These are phyloP conservation scores for Pezicula radicicola DNA, from an alignment of 2,329 filamentous ascomycete species.

Conservation along the genomic window DNA sequence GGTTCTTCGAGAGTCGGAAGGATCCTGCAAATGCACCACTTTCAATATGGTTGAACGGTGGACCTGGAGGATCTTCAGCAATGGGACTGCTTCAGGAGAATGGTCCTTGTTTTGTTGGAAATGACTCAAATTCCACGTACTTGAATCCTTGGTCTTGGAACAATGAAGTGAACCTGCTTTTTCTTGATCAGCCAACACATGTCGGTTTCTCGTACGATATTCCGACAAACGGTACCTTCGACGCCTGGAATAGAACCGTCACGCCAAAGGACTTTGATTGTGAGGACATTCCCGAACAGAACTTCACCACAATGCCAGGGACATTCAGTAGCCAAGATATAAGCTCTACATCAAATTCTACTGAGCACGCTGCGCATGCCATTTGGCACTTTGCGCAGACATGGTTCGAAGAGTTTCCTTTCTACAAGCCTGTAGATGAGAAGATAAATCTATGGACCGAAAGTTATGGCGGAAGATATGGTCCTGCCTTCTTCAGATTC, in stretches of 20 bases:
- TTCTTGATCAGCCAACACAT: constrained; percentile 57
- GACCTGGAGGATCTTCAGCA: constrained; percentile 59
- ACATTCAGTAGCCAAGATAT: neutral
- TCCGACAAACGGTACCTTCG: constrained; percentile 52
- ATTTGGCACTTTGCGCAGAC: constrained; percentile 53
- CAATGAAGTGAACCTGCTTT: constrained; percentile 46
- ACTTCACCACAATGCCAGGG: neutral
- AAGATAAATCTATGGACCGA: constrained; percentile 63
- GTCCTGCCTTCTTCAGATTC: constrained; percentile 53
- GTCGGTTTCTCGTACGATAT: constrained; percentile 64
- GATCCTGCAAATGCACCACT: constrained; percentile 44
- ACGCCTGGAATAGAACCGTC: constrained; percentile 16
- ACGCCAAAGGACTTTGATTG: neutral
- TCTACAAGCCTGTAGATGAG: constrained; percentile 45
- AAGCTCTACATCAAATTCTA: constrained; percentile 33
- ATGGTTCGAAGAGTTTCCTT: constrained; percentile 53
- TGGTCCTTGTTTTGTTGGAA: constrained; percentile 37
- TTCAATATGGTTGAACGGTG: constrained; percentile 62
- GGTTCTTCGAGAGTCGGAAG: constrained; percentile 35
- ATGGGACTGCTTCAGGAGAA: constrained; percentile 52
- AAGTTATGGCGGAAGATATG: constrained; percentile 66
- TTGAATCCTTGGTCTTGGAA: constrained; percentile 61
- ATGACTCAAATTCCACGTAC: constrained; percentile 40
- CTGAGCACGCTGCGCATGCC: constrained; percentile 12
- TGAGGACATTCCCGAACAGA: neutral